A percentile compares a stretch with the other conserved stretches of the same genome.
Evolutionary conservation across 139 green algal genomes (phyloP).

Genomic region (Chlamydomonas schloesseri): DNA sequence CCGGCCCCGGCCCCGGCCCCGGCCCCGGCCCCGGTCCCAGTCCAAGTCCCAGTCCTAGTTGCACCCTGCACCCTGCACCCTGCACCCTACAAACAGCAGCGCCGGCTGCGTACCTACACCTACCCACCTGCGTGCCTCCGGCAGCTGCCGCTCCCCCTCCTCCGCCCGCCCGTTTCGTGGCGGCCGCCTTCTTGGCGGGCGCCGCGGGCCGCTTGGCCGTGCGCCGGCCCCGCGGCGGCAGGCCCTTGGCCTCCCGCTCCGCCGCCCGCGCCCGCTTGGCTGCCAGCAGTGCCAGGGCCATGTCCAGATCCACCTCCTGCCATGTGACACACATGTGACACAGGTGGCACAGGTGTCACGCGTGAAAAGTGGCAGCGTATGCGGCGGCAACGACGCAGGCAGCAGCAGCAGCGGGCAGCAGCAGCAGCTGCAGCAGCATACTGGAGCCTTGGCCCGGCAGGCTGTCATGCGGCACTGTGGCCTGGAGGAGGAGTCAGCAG

Average conservation of each 20-base stretch:
- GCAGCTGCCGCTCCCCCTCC: background rate
- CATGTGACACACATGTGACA: background rate
- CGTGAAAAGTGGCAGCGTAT: too few relatives aligned
- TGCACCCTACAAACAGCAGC: too few relatives aligned
- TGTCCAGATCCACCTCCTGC: constrained; percentile 48
- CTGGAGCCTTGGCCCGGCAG: too few relatives aligned
- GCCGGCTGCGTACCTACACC: background rate
- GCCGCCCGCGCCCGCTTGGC: constrained; percentile 41
- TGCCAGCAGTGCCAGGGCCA: constrained; percentile 43
- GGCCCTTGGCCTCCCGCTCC: background rate
- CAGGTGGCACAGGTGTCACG: background rate
- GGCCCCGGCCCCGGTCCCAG: too few relatives aligned
- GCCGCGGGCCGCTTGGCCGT: background rate
- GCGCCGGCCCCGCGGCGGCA: background rate
- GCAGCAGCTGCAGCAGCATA: too few relatives aligned
- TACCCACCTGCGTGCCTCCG: background rate
- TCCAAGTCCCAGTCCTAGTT: too few relatives aligned
- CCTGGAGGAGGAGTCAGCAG: too few relatives aligned
- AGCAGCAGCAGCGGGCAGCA: too few relatives aligned
- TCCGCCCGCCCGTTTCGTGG: background rate
- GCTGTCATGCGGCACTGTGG: too few relatives aligned
- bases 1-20: too few relatives aligned
- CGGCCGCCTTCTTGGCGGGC: background rate
- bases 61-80: too few relatives aligned
- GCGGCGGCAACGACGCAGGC: too few relatives aligned